Percentiles rank a stretch among this genome's conserved stretches.
Conservation (phyloP, 192 early-diverging fungal species). For the Endogone sp. region DNA sequence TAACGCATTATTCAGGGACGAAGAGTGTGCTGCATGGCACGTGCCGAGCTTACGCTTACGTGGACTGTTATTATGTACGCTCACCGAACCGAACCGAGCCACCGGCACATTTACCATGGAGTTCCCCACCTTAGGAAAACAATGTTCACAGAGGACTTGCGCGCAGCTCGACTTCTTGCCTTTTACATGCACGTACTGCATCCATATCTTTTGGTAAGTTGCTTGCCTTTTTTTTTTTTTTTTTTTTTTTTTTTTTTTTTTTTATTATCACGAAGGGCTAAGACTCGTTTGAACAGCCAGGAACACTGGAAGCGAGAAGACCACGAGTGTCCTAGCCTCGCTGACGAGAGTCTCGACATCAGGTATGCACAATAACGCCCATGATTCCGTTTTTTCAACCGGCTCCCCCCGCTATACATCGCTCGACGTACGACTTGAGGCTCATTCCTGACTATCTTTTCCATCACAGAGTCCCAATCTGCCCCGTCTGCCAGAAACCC, state of each 20-base stretch:
- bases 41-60: too few relatives aligned
- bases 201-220: slow-evolving; percentile 44
- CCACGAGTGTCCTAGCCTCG: slow-evolving; percentile 56
- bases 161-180: slow-evolving; percentile 51
- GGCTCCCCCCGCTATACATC: not conserved
- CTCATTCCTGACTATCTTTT: not conserved
- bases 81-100: not conserved
- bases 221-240: not conserved
- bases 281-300: slow-evolving; percentile 32
- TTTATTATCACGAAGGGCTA: not conserved
- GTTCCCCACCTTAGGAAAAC: slow-evolving; percentile 63
- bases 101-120: slow-evolving; percentile 48
- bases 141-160: slow-evolving; percentile 58
- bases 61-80: not conserved
- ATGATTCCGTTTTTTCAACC: not conserved
- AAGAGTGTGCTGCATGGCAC: too few relatives aligned
- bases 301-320: slow-evolving; percentile 64
- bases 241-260: not conserved
- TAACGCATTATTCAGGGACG: too few relatives aligned
- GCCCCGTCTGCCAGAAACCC: slow-evolving; percentile 71
- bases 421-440: too few relatives aligned
- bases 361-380: slow-evolving; percentile 22
- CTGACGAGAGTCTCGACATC: slow-evolving; percentile 52
- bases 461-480: slow-evolving; percentile 54
- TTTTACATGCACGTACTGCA: slow-evolving; percentile 51